Conservation (phyloP, 1,139 yeast species). For the Candida albicans region DNA sequence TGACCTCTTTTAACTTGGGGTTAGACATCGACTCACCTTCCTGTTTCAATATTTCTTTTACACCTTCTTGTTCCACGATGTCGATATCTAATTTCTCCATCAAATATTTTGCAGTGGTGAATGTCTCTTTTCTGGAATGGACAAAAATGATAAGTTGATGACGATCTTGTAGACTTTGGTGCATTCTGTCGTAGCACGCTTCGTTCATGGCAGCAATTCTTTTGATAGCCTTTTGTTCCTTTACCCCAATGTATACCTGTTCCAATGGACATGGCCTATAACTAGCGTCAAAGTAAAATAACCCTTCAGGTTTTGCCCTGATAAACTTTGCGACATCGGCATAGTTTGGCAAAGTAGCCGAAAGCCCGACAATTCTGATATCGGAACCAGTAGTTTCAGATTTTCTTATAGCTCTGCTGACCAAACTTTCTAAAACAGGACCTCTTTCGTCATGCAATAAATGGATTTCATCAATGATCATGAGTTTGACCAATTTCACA, state of each 20-base stretch:
- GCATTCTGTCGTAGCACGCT: conserved; percentile 81
- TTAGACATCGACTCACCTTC: conserved; percentile 62
- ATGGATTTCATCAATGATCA: conserved; percentile 94
- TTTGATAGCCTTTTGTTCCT: conserved; percentile 81
- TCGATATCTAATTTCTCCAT: conserved; percentile 58
- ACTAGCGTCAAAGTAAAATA: conserved; percentile 78
- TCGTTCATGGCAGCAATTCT: conserved; percentile 83
- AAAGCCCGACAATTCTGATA: conserved; percentile 77
- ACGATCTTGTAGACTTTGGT: conserved; percentile 56
- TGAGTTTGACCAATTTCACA: conserved; percentile 60
- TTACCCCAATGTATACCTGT: conserved; percentile 85
- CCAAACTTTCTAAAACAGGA: conserved; percentile 87
- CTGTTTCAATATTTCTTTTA: conserved; percentile 58
- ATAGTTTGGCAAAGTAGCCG: conserved; percentile 94
- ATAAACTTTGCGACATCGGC: conserved; percentile 83
- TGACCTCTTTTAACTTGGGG: conserved; percentile 55
- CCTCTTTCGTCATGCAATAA: conserved; percentile 93
- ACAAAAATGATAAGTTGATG: conserved; percentile 88
- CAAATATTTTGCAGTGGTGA: conserved; percentile 76
- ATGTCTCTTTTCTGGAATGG: conserved; percentile 91
- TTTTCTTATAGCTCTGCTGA: conserved; percentile 66
- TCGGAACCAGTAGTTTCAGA: conserved; percentile 35
- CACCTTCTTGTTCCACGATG: conserved; percentile 56
- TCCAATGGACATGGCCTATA: conserved; percentile 92
- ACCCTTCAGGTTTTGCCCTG: conserved; percentile 61